These are phyloP conservation scores for Falciphora oryzae DNA, from an alignment of 2,329 filamentous ascomycete species.

Conservation along the genomic window DNA sequence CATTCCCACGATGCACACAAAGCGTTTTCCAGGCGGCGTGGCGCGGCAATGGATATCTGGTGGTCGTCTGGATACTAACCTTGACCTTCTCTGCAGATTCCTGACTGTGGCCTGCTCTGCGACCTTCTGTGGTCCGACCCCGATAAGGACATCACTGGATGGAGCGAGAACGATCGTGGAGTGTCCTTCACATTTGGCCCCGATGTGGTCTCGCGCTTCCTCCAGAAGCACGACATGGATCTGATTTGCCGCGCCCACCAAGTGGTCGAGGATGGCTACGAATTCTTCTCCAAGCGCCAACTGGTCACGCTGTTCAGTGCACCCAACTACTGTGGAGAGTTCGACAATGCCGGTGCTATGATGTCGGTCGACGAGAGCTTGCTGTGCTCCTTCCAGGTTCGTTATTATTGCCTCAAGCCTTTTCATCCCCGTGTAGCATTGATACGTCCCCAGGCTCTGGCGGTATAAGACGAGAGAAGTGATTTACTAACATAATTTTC, in stretches of 20 bases:
- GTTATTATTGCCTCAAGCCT: background rate
- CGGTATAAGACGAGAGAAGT: background rate
- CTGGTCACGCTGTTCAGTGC: slow-evolving; percentile 96
- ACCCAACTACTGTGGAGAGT: slow-evolving; percentile 98
- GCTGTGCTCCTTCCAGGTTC: slow-evolving; percentile 96
- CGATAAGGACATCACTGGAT: slow-evolving; percentile 98
- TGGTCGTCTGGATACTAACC: background rate
- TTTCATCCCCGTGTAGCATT: background rate
- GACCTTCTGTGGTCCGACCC: slow-evolving; percentile 98
- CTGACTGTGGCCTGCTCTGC: slow-evolving; percentile 94
- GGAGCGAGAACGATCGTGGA: slow-evolving; percentile 98
- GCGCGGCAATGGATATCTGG: too few relatives aligned
- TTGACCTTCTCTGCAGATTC: slow-evolving; percentile 60
- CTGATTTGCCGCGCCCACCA: slow-evolving; percentile 98
- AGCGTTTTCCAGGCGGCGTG: background rate
- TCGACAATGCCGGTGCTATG: slow-evolving; percentile 99
- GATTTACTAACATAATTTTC: background rate
- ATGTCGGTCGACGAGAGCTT: slow-evolving; percentile 99
- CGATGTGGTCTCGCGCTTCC: slow-evolving; percentile 92
- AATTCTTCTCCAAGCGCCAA: slow-evolving; percentile 99
- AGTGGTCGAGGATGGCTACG: slow-evolving; percentile 97
- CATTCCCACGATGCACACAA: background rate
- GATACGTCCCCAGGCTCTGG: background rate
- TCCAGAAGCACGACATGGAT: slow-evolving; percentile 99
- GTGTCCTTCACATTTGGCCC: slow-evolving; percentile 98